Base-by-base conservation (phyloP, 441 rosid genomes). In the Breynia disticha region DNA sequence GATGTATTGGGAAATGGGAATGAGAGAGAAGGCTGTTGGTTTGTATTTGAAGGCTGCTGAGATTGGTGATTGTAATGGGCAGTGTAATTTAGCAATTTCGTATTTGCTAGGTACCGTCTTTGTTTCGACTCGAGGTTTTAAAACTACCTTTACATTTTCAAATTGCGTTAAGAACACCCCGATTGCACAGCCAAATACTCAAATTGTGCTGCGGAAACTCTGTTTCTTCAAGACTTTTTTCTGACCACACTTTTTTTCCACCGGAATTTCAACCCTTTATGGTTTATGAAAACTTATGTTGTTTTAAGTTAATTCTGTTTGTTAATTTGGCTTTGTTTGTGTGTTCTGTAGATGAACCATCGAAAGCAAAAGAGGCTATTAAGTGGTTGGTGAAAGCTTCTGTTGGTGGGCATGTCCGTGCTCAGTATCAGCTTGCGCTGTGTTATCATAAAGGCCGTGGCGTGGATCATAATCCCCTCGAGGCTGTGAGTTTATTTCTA, bases 351-450 rank as follows among this genome's bases (percentile, higher is more conserved):
- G 97, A 52, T 60, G 74, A 90, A 70, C 84, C 89, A 7, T 21
- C 73, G 19, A 68, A 73, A 39, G 73, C 61, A 1, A 65, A 70
- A 60, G 84, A 80, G 70, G 96, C 96, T 11, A 54, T 82, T 39
- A 71, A 62, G 51, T 91, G 95, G 95, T 70, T 91, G 64, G 62
- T 55, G 11, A 55, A 60, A 52, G 86, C 96, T 60, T 77, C 89
- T 2, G 46, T 66, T 10, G 72, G 75, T 2, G 94, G 90, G 15
- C 82, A 87, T 54, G 63, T 73, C 55, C 81, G 95, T 19, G 95
- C 98, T 28, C 95, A 85, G 59, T 91, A 82, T 78, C 96, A 91
- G 63, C 66, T 91, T n/a, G 98, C 90, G 3, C 94, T 87, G 60
- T 87, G 89, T 73, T 62, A 85, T 20, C 95, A 87, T 48, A 83